These are phyloP conservation scores for Ophiosphaerella korrae DNA, from an alignment of 2,329 filamentous ascomycete species.

Conservation along the genomic window DNA sequence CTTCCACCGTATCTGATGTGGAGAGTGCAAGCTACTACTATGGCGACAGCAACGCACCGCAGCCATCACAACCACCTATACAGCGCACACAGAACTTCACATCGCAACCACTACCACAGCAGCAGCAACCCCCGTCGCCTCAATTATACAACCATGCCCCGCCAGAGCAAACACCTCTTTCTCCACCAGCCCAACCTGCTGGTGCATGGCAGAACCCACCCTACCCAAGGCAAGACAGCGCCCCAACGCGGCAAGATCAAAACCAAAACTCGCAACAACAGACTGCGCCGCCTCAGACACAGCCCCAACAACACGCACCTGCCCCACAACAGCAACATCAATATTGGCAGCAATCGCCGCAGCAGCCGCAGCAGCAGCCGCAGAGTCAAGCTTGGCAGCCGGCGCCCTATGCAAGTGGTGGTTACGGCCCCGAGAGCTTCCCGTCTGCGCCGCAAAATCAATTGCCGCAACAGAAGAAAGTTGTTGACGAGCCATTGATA, in stretches of 20 bases:
- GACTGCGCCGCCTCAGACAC: constrained; percentile 10
- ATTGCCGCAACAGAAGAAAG: constrained; percentile 50
- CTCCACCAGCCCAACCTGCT: constrained; percentile 38
- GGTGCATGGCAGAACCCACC: constrained; percentile 37
- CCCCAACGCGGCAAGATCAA: constrained; percentile 27
- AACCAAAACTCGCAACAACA: constrained; percentile 17
- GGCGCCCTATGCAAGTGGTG: constrained; percentile 46
- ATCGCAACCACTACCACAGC: constrained; percentile 40
- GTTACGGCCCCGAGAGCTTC: constrained; percentile 58
- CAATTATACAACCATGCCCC: constrained; percentile 35
- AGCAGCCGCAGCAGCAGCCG: constrained; percentile 35
- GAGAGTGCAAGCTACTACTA: constrained; percentile 45
- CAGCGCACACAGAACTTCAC: constrained; percentile 39
- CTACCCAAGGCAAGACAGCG: constrained; percentile 38
- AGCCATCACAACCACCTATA: constrained; percentile 28
- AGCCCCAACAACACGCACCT: constrained; percentile 16
- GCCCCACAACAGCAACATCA: constrained; percentile 27
- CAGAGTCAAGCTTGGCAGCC: constrained; percentile 40
- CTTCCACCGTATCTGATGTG: constrained; percentile 39
- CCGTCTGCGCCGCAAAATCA: constrained; percentile 69
- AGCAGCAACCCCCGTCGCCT: constrained; percentile 43
- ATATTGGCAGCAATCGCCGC: constrained; percentile 27
- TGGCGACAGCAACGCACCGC: constrained; percentile 29
- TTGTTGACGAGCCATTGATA: constrained; percentile 78
- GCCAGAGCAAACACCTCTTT: constrained; percentile 35